Evolutionary conservation across 306 rosid genomes (phyloP).

Genomic region (Fragaria iinumae): DNA sequence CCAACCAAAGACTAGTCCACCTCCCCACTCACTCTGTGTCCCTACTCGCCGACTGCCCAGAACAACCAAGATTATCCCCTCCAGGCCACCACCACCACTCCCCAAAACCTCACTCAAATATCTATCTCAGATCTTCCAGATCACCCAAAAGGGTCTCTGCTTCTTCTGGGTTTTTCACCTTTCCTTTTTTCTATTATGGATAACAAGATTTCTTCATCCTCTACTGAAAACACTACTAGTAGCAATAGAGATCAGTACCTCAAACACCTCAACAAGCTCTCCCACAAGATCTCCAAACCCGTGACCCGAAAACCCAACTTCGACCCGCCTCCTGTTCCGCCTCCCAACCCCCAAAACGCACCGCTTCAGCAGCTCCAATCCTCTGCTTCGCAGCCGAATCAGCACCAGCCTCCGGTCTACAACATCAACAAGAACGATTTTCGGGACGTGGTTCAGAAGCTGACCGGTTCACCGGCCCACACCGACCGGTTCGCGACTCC

Average conservation of each 20-base stretch:
- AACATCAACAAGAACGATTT: constrained; percentile 96
- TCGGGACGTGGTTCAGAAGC: constrained; percentile 93
- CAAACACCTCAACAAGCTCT: constrained; percentile 78
- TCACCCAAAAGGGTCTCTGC: background rate
- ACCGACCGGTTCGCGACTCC: constrained; percentile 70
- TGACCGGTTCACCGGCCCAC: constrained; percentile 92
- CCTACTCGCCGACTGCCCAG: constrained; percentile 5
- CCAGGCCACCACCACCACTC: background rate
- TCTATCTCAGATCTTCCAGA: background rate
- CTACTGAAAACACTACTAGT: background rate
- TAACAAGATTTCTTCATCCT: background rate
- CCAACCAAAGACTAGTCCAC: background rate
- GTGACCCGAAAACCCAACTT: constrained; percentile 42
- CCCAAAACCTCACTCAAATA: background rate
- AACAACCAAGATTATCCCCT: background rate
- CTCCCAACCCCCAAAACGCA: background rate
- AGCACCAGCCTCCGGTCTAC: constrained; percentile 94
- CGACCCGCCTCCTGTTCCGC: constrained; percentile 24
- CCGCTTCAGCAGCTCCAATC: constrained; percentile 17
- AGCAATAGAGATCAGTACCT: constrained; percentile 58
- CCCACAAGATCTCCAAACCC: constrained; percentile 94
- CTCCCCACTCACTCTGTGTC: background rate
- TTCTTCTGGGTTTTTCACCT: background rate
- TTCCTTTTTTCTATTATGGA: background rate
- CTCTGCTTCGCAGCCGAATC: constrained; percentile 37